Percentiles rank a stretch among this genome's conserved stretches.
These are phyloP conservation scores for Cokeromyces recurvatus DNA, from an alignment of 371 early-diverging fungal species.

Conservation along the genomic window DNA sequence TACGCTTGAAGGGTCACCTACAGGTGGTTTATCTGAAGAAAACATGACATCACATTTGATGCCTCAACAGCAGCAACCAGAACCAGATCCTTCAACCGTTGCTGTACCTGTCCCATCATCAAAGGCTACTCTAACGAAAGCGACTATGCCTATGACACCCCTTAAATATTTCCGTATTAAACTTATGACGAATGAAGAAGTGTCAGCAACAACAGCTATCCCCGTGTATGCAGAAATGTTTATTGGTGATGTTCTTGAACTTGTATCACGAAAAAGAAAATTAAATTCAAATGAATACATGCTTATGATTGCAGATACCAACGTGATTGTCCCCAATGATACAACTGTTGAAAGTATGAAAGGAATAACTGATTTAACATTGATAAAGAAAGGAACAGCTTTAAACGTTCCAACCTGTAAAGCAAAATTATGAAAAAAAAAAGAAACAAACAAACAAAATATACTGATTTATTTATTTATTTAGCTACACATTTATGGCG, in stretches of 20 bases:
- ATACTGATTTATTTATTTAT: background rate
- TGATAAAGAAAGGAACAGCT: conserved; percentile 62
- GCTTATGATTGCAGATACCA: conserved; percentile 73
- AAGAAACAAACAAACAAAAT: too few relatives aligned
- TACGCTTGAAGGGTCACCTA: too few relatives aligned
- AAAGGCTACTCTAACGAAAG: conserved; percentile 40
- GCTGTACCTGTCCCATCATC: conserved; percentile 48
- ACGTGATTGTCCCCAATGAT: conserved; percentile 70
- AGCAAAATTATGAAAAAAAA: conserved; percentile 9
- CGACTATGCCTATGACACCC: conserved; percentile 48
- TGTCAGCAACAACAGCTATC: conserved; percentile 83
- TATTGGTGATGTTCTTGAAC: conserved; percentile 78
- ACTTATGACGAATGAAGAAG: conserved; percentile 55
- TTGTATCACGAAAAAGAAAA: conserved; percentile 82
- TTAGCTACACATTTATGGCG: conserved; percentile 43
- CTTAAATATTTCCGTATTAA: conserved; percentile 60
- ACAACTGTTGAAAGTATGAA: conserved; percentile 70
- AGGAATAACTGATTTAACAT: conserved; percentile 63
- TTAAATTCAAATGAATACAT: conserved; percentile 79
- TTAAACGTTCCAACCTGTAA: conserved; percentile 53
- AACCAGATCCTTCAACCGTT: conserved; percentile 39
- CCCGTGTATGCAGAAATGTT: conserved; percentile 70
- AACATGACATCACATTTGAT: background rate
- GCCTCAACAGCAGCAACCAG: conserved; percentile 17
- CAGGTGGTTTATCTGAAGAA: background rate